Base-by-base conservation (phyloP, 805 yeast species). In the Myxozyma geophila region DNA sequence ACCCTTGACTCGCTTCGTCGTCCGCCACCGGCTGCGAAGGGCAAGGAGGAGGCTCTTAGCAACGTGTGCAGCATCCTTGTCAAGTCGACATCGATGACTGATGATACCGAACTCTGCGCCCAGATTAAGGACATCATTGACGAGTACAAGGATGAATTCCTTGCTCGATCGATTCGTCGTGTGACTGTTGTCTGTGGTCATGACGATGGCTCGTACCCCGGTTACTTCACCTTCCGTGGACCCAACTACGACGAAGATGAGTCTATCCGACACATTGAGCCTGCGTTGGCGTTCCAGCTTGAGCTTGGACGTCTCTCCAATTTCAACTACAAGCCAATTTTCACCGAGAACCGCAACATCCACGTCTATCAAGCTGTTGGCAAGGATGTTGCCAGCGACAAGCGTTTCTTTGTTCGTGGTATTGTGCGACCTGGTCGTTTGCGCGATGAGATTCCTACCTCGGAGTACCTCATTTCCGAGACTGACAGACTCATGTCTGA, bases 351-450 rank as follows among this genome's bases (percentile, higher is more conserved):
- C 83, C 87, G 98, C 80, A 92, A 93, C 81, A 90, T 95, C 69
- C 99, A 95, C 74, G 98, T 96, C 58, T 95, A 95, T 74, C 97
- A 92, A 80, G 98, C 97, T 48, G 85, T 89, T 67, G 98, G 97
- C 66, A 92, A 93, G 82, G 92, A 89, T 74, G 88, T 97, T 19
- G 85, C 96, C 36, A 85, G 92, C 70, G 99, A 95, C 79, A 92
- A 89, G 82, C 85, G 99, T 77, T 95, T 87, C 82, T 95, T 96
- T 79, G 92, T 97, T 19, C 87, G 99, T 80, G 98, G 98, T 80
- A 90, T 95, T 68, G 91, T 95, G 63, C 86, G 99, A 77, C 96
- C 99, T 40, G 98, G 98, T 64, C 87, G 92, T 62, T 89, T 95
- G 71, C 86, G 95, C 73, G 97, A 91, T 73, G 98, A 93, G 73